Evolutionary conservation across 2,329 filamentous ascomycete species (phyloP).

Genomic region (Aspergillus tamarii): DNA sequence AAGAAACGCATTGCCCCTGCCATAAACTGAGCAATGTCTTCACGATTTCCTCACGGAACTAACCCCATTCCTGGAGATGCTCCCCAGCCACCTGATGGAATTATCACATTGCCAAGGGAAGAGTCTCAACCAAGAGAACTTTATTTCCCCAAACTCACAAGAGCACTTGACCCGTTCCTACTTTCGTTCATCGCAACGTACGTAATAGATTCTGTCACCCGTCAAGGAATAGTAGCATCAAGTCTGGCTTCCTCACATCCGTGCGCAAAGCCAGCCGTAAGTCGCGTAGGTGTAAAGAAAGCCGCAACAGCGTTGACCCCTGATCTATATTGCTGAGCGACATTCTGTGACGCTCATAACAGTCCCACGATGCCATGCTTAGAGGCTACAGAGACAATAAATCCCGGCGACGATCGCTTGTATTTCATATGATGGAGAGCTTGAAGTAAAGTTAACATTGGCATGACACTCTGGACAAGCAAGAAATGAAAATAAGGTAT

Average conservation of each 20-base stretch:
- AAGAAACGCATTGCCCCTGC: slow-evolving; percentile 25
- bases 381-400: slow-evolving; percentile 46
- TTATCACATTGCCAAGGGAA: not conserved
- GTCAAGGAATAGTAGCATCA: slow-evolving; percentile 46
- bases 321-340: slow-evolving; percentile 39
- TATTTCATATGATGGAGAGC: slow-evolving; percentile 33
- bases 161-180: slow-evolving; percentile 30
- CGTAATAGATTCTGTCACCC: slow-evolving; percentile 48
- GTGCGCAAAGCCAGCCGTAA: slow-evolving; percentile 44
- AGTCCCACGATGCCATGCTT: slow-evolving; percentile 49
- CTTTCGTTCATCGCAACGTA: slow-evolving; percentile 39
- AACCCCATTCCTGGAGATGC: slow-evolving; percentile 22
- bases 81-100: slow-evolving; percentile 23
- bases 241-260: slow-evolving; percentile 44
- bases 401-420: slow-evolving; percentile 31
- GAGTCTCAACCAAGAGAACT: not conserved
- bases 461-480: slow-evolving; percentile 14
- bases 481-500: not conserved
- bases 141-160: slow-evolving; percentile 23
- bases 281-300: slow-evolving; percentile 52
- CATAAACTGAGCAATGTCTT: slow-evolving; percentile 25
- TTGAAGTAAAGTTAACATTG: slow-evolving; percentile 14
- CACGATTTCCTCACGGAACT: slow-evolving; percentile 23
- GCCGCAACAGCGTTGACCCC: slow-evolving; percentile 53
- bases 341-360: slow-evolving; percentile 40